phyloP scores from a whole-genome alignment of 2,329 filamentous ascomycete species.

The Claviceps citrina region DNA sequence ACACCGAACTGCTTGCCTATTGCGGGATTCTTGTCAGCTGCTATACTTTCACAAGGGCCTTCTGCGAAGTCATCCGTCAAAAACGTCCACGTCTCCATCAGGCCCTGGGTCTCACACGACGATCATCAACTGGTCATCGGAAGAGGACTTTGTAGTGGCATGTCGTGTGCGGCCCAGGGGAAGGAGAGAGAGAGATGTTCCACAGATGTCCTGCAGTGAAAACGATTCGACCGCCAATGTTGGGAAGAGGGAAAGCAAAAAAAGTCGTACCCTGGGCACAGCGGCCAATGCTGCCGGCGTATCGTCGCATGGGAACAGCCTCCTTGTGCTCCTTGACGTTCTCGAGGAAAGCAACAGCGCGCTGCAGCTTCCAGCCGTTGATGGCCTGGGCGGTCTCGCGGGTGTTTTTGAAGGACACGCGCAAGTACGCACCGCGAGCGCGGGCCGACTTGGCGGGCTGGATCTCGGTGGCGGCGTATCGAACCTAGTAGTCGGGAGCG shows the following conservation, averaged over 20 bases:
- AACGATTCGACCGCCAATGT: not conserved
- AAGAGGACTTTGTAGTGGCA: no score
- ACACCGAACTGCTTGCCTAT: constrained; percentile 98
- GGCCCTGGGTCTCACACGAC: no score
- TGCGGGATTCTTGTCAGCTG: constrained; percentile 13
- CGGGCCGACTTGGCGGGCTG: constrained; percentile 84
- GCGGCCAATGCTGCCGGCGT: constrained; percentile 88
- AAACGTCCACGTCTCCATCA: no score
- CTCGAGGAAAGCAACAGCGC: constrained; percentile 91
- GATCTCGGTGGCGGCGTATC: constrained; percentile 88
- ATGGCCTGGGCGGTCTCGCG: constrained; percentile 98
- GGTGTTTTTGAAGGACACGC: constrained; percentile 99
- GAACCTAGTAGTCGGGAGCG: constrained; percentile 45
- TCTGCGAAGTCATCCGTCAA: no score
- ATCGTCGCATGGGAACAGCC: constrained; percentile 96
- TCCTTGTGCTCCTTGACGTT: constrained; percentile 96
- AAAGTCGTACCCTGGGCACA: constrained; percentile 85
- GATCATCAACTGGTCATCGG: no score
- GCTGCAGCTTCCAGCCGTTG: constrained; percentile 96
- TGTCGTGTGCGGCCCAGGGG: no score
- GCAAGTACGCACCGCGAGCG: constrained; percentile 95
- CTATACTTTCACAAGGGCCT: no score
- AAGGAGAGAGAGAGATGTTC: not conserved
- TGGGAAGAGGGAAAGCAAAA: not conserved
- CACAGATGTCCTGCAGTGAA: not conserved